Percentiles rank a stretch among this genome's conserved stretches.
Evolutionary conservation across 306 rosid genomes (phyloP).

Genomic region (Luffa aegyptiaca): DNA sequence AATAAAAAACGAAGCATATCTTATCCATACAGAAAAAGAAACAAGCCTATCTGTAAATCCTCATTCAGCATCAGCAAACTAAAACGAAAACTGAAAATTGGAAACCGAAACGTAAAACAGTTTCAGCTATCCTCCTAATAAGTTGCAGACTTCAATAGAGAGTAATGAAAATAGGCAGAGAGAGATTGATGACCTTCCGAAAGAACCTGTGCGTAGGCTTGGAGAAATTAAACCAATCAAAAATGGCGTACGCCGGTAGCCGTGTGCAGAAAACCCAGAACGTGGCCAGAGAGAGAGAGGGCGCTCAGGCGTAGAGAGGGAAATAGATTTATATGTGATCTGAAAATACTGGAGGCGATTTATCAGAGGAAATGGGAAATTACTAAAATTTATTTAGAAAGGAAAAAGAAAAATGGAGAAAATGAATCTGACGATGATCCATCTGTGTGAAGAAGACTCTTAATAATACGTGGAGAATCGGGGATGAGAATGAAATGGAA

Average conservation of each 20-base stretch:
- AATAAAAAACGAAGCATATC: not conserved
- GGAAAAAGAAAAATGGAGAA: not conserved
- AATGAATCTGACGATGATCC: not conserved
- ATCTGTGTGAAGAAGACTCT: not conserved
- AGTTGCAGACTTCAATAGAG: not conserved
- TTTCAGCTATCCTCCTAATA: not conserved
- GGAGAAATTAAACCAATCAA: not conserved
- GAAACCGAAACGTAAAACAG: not conserved
- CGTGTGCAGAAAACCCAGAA: not conserved
- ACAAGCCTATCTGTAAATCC: not conserved
- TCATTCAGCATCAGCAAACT: not conserved
- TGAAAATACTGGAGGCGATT: not conserved
- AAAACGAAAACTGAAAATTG: not conserved
- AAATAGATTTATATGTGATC: not conserved
- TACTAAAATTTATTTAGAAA: not conserved
- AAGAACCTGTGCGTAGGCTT: not conserved
- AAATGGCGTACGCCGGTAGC: not conserved
- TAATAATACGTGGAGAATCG: not conserved
- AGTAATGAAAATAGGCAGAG: not conserved
- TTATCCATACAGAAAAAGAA: not conserved
- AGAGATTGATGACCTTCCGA: not conserved
- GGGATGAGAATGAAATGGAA: not conserved
- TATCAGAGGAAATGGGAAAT: not conserved
- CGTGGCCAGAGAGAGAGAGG: not conserved
- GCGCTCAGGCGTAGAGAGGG: not conserved